Percentiles rank a stretch among this genome's conserved stretches.
Evolutionary conservation across 1,284 basidiomycete species (phyloP).

Genomic region (Apiotrichum mycotoxinovorans): DNA sequence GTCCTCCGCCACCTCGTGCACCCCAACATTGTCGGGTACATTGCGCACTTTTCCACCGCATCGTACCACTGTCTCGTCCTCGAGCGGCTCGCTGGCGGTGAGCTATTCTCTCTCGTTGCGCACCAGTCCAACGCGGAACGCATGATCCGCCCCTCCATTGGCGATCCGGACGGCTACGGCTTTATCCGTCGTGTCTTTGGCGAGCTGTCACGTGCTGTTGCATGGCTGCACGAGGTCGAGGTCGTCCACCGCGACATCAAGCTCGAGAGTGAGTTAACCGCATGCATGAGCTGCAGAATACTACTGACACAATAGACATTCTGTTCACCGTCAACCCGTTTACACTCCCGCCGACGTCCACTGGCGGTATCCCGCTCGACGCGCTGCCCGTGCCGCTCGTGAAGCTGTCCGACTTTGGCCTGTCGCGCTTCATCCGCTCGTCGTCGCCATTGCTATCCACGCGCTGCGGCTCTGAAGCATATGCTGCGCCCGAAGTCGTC

Average conservation of each 20-base stretch:
- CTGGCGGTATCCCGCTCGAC: slow-evolving; percentile 46
- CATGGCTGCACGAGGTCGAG: slow-evolving; percentile 83
- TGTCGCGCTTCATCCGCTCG: slow-evolving; percentile 77
- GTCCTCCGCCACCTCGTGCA: slow-evolving; percentile 81
- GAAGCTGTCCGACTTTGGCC: slow-evolving; percentile 86
- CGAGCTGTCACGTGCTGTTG: slow-evolving; percentile 74
- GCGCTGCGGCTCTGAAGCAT: slow-evolving; percentile 85
- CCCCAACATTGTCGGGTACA: slow-evolving; percentile 72
- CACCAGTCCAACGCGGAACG: slow-evolving; percentile 57
- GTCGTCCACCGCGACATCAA: slow-evolving; percentile 92
- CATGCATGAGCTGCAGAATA: background rate
- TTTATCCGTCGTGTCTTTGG: slow-evolving; percentile 70
- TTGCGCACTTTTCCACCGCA: slow-evolving; percentile 69
- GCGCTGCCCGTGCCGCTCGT: slow-evolving; percentile 61
- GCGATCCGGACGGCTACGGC: slow-evolving; percentile 35
- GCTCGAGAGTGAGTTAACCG: slow-evolving; percentile 71
- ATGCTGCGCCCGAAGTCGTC: slow-evolving; percentile 87
- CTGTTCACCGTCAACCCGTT: slow-evolving; percentile 56
- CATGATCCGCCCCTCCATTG: slow-evolving; percentile 38
- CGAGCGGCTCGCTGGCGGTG: slow-evolving; percentile 73
- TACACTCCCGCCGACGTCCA: slow-evolving; percentile 40
- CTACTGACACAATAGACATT: slow-evolving; percentile 55
- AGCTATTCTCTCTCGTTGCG: slow-evolving; percentile 75
- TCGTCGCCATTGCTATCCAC: slow-evolving; percentile 69
- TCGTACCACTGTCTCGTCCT: slow-evolving; percentile 77